A percentile compares a stretch with the other conserved stretches of the same genome.
Conservation (phyloP, 2,329 filamentous ascomycete genomes). For the Atkinsonella texensis region DNA sequence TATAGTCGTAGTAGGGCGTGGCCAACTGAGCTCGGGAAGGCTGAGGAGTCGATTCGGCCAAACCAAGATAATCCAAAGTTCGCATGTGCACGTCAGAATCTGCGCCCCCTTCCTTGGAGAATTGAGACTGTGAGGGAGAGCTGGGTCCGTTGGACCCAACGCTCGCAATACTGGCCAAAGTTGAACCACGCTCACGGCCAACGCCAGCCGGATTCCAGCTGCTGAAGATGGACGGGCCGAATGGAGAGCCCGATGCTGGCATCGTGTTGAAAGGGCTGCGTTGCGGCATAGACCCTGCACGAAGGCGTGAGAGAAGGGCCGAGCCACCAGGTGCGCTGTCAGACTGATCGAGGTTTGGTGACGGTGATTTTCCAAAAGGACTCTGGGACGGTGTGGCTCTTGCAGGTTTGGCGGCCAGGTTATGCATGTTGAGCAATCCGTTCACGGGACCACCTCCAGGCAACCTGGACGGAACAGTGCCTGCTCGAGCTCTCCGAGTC, state of each 20-base stretch:
- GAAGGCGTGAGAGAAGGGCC: conserved; percentile 68
- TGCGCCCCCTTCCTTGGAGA: conserved; percentile 70
- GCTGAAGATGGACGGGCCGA: conserved; percentile 83
- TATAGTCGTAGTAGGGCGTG: conserved; percentile 62
- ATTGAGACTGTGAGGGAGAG: conserved; percentile 76
- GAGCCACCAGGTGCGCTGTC: conserved; percentile 45
- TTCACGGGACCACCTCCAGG: conserved; percentile 60
- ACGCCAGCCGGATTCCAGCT: conserved; percentile 60
- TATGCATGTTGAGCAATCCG: conserved; percentile 43
- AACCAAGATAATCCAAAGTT: conserved; percentile 88
- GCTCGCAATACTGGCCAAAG: conserved; percentile 70
- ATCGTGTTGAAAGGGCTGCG: conserved; percentile 55
- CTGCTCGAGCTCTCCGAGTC: conserved; percentile 73
- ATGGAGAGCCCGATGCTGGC: conserved; percentile 51
- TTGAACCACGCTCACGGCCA: conserved; percentile 72
- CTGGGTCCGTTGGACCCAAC: conserved; percentile 82
- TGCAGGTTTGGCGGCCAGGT: conserved; percentile 61
- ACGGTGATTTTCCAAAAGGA: conserved; percentile 61
- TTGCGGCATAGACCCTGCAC: conserved; percentile 91
- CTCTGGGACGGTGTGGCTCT: conserved; percentile 78
- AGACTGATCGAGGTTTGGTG: conserved; percentile 39
- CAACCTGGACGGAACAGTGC: conserved; percentile 92
- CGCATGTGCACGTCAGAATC: conserved; percentile 82
- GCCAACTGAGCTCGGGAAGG: conserved; percentile 62
- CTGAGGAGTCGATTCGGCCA: conserved; percentile 89